These are phyloP conservation scores for Trichomonas vaginalis DNA, from an alignment of 208 protist species.

Conservation along the genomic window DNA sequence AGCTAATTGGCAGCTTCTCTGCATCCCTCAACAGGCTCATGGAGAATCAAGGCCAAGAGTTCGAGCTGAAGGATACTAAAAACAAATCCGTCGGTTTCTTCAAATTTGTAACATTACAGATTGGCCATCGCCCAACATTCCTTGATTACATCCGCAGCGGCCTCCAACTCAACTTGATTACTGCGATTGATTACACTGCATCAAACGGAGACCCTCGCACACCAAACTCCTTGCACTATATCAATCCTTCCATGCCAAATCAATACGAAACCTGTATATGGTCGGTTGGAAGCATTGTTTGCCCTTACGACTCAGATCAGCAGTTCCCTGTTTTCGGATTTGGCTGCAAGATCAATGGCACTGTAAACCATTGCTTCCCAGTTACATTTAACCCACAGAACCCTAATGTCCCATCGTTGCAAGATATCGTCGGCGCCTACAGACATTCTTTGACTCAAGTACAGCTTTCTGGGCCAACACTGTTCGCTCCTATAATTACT, in stretches of 20 bases:
- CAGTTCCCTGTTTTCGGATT: conserved; percentile 29
- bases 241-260: not conserved
- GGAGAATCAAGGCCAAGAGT: not conserved
- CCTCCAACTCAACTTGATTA: conserved; percentile 29
- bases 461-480: conserved; percentile 43
- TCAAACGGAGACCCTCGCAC: conserved; percentile 19
- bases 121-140: conserved; percentile 21
- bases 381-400: conserved; percentile 28
- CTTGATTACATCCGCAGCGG: conserved; percentile 29
- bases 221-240: not conserved
- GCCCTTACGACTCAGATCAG: conserved; percentile 31
- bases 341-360: not conserved
- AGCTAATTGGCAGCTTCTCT: not conserved
- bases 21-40: not conserved
- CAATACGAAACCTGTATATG: conserved; percentile 20
- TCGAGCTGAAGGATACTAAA: not conserved
- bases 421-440: conserved; percentile 43
- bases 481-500: conserved; percentile 42
- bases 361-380: conserved; percentile 21
- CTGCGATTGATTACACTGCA: conserved; percentile 34
- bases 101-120: not conserved
- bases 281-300: conserved; percentile 15
- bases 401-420: conserved; percentile 29
- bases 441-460: conserved; percentile 29
- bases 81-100: not conserved